Percentiles rank a stretch among this genome's conserved stretches.
These are phyloP conservation scores for Fomitopsis serialis DNA, from an alignment of 768 basidiomycete genomes.

Conservation along the genomic window DNA sequence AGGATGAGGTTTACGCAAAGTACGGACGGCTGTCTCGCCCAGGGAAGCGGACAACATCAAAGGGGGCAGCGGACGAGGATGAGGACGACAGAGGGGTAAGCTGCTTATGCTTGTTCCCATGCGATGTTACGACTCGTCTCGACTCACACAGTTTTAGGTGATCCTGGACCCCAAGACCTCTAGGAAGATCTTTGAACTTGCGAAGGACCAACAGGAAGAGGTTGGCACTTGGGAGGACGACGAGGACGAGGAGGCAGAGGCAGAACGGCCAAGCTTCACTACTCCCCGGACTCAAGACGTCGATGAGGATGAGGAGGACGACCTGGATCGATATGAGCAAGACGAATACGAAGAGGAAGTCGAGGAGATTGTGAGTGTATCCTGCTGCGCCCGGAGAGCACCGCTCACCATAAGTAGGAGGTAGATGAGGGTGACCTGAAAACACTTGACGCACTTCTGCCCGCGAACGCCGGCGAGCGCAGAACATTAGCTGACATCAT, in stretches of 20 bases:
- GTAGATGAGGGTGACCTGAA: constrained; percentile 89
- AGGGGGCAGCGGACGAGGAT: constrained; percentile 41
- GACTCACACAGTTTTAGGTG: constrained; percentile 34
- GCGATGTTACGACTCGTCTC: constrained; percentile 1
- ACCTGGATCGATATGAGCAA: constrained; percentile 25
- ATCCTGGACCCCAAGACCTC: constrained; percentile 81
- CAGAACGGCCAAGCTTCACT: constrained; percentile 24
- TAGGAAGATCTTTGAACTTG: constrained; percentile 84
- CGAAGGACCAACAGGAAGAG: constrained; percentile 90
- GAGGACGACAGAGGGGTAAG: constrained; percentile 54
- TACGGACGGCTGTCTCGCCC: constrained; percentile 76
- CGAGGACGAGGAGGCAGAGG: constrained; percentile 39
- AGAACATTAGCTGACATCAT: constrained; percentile 96
- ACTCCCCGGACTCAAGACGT: constrained; percentile 23
- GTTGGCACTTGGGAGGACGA: constrained; percentile 60
- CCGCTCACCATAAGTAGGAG: constrained; percentile 43
- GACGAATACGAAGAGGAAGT: constrained; percentile 58
- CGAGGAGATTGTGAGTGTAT: constrained; percentile 41
- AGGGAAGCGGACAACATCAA: constrained; percentile 67
- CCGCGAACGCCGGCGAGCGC: constrained; percentile 68
- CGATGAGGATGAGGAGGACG: constrained; percentile 23
- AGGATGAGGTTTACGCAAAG: constrained; percentile 71
- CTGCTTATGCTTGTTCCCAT: constrained; percentile 1
- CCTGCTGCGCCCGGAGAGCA: background rate
- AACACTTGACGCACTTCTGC: constrained; percentile 77